phyloP scores from a whole-genome alignment of 1,139 yeast species.

The Neolecta irregularis region DNA sequence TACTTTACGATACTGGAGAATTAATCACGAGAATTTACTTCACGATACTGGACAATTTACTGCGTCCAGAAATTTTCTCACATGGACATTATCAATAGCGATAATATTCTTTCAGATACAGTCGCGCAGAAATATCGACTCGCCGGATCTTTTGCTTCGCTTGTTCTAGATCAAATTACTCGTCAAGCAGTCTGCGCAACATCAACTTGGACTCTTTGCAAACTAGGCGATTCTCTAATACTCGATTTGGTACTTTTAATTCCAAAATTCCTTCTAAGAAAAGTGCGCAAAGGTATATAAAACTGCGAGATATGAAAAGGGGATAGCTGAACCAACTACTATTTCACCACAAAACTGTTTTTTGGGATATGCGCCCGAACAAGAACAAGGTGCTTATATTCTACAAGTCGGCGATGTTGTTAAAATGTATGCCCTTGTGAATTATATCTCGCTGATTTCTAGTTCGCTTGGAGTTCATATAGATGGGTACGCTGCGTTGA shows the following conservation, averaged over 20 bases:
- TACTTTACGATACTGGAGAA: no score
- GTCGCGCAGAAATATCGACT: slow-evolving; percentile 9
- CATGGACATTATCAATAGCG: no score
- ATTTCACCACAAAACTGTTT: slow-evolving; percentile 71
- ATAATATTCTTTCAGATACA: slow-evolving; percentile 2
- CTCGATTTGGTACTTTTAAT: slow-evolving; percentile 6
- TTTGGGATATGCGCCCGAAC: slow-evolving; percentile 73
- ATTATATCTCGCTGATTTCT: background rate
- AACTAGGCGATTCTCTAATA: slow-evolving; percentile 8
- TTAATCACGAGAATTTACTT: no score
- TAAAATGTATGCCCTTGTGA: slow-evolving; percentile 37
- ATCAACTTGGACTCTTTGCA: slow-evolving; percentile 7
- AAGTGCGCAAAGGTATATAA: no score
- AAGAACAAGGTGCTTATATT: slow-evolving; percentile 41
- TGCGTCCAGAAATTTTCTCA: no score
- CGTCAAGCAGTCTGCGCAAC: slow-evolving; percentile 8
- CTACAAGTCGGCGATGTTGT: slow-evolving; percentile 71
- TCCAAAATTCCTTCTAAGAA: no score
- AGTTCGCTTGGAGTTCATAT: slow-evolving; percentile 65
- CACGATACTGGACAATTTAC: no score
- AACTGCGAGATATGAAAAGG: slow-evolving; percentile 35
- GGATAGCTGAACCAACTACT: slow-evolving; percentile 81
- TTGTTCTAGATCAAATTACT: slow-evolving; percentile 7
- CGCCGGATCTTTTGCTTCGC: slow-evolving; percentile 10
- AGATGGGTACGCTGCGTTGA: slow-evolving; percentile 84